These are phyloP conservation scores for Trametes coccinea DNA, from an alignment of 768 basidiomycete genomes.

Conservation along the genomic window DNA sequence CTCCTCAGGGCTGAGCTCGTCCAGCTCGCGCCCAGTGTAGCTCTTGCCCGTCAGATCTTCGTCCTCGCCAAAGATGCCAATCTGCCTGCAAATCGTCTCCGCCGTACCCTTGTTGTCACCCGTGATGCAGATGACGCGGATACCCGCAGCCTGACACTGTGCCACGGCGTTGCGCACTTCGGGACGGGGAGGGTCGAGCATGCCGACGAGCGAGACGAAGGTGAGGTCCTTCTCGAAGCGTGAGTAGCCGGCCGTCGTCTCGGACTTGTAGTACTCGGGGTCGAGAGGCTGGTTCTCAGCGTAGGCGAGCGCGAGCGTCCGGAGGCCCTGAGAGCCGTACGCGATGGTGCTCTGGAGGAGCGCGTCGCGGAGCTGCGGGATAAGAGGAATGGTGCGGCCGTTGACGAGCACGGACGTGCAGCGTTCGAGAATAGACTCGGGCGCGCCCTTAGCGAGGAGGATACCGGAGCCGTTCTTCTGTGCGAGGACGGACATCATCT, in stretches of 20 bases:
- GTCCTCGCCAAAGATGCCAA: slow-evolving; percentile 85
- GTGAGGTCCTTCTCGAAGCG: slow-evolving; percentile 90
- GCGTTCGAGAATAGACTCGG: slow-evolving; percentile 90
- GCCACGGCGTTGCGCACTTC: slow-evolving; percentile 86
- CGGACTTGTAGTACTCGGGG: slow-evolving; percentile 76
- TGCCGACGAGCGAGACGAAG: slow-evolving; percentile 94
- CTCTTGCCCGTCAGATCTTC: slow-evolving; percentile 95
- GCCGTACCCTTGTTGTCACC: slow-evolving; percentile 98
- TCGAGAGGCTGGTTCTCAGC: slow-evolving; percentile 76
- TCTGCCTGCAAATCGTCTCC: slow-evolving; percentile 94
- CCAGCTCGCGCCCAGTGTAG: slow-evolving; percentile 91
- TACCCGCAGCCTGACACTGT: slow-evolving; percentile 90
- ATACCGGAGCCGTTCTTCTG: slow-evolving; percentile 66
- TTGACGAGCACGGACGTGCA: slow-evolving; percentile 75
- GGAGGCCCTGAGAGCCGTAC: slow-evolving; percentile 81
- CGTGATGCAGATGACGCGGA: slow-evolving; percentile 95
- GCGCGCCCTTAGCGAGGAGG: slow-evolving; percentile 93
- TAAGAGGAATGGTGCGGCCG: slow-evolving; percentile 64
- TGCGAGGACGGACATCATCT: slow-evolving; percentile 98
- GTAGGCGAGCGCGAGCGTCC: slow-evolving; percentile 91
- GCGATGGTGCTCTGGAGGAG: slow-evolving; percentile 66
- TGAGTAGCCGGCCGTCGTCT: slow-evolving; percentile 78
- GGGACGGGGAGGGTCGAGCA: slow-evolving; percentile 97
- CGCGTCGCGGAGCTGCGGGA: slow-evolving; percentile 53
- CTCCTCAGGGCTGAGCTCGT: slow-evolving; percentile 75